Percentiles rank a stretch among this genome's conserved stretches.
Conservation (phyloP, 2,329 filamentous ascomycete species). For the Pyrenochaeta sp. region DNA sequence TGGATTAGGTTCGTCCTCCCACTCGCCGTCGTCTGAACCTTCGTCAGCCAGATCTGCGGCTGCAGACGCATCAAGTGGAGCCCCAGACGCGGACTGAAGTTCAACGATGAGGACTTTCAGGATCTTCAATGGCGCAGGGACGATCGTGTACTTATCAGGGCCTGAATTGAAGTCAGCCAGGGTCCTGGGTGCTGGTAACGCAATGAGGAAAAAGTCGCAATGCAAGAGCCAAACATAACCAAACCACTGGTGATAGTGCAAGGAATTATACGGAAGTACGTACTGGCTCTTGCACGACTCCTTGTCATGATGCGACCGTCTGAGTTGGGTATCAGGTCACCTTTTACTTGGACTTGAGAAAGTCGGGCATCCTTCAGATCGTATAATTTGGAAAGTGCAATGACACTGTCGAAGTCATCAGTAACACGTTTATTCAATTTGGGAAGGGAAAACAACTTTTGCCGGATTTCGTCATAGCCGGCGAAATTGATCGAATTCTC, state of each 20-base stretch:
- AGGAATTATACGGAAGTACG: conserved; percentile 30
- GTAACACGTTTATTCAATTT: too few species aligned
- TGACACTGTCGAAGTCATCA: conserved; percentile 67
- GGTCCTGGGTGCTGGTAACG: too few species aligned
- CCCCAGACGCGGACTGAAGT: conserved; percentile 79
- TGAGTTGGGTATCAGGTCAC: conserved; percentile 78
- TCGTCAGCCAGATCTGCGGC: conserved; percentile 72
- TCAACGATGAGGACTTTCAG: conserved; percentile 95
- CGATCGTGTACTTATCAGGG: conserved; percentile 86
- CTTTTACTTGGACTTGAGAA: conserved; percentile 82
- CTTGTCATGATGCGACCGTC: conserved; percentile 91
- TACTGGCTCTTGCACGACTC: conserved; percentile 85
- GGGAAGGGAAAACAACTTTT: too few species aligned
- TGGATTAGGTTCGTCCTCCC: conserved; percentile 84
- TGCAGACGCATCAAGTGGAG: conserved; percentile 63
- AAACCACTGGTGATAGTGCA: too few species aligned
- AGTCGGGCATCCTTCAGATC: conserved; percentile 83
- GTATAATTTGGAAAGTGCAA: conserved; percentile 91
- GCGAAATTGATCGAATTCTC: conserved; percentile 97
- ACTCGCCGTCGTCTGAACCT: conserved; percentile 67
- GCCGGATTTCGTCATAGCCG: conserved; percentile 96
- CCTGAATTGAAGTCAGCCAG: conserved; percentile 59
- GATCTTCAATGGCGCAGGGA: conserved; percentile 91
- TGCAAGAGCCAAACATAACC: not conserved
- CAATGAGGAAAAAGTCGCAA: not conserved